Evolutionary conservation across 2,329 filamentous ascomycete species (phyloP).

Genomic region (Arthrobotrys pseudoclavata): DNA sequence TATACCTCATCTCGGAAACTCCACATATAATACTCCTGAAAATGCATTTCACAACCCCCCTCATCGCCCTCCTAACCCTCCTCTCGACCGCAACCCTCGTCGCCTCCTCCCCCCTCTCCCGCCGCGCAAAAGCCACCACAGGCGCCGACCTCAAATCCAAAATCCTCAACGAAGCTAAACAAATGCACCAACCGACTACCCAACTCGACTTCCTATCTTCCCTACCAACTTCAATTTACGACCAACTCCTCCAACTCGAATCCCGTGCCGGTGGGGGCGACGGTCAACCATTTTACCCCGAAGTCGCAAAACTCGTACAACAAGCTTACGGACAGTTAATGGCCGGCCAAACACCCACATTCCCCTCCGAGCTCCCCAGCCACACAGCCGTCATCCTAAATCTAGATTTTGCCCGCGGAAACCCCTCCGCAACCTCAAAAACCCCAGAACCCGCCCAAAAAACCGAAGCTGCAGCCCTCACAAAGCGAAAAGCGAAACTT

Average conservation of each 20-base stretch:
- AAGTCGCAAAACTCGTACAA: constrained; percentile 11
- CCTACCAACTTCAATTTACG: constrained; percentile 22
- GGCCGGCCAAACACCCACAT: constrained; percentile 11
- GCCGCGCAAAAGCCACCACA: constrained; percentile 3
- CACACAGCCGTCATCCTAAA: background rate
- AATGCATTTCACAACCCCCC: constrained; percentile 18
- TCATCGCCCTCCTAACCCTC: constrained; percentile 28
- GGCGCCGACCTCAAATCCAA: constrained; percentile 29
- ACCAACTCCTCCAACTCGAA: constrained; percentile 33
- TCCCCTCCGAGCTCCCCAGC: background rate
- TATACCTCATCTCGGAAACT: too few species aligned
- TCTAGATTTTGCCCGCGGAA: background rate
- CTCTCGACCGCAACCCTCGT: constrained; percentile 16
- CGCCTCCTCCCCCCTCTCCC: background rate
- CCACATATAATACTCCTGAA: background rate
- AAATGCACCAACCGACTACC: background rate
- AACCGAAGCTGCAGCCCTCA: background rate
- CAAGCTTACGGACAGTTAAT: constrained; percentile 11
- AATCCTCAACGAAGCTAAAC: constrained; percentile 21
- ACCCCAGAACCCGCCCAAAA: background rate
- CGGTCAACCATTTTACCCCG: constrained; percentile 25
- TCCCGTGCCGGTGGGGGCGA: constrained; percentile 11
- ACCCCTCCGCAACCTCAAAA: background rate
- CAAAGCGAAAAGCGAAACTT: constrained; percentile 22
- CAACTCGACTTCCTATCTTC: constrained; percentile 28